A percentile compares a stretch with the other conserved stretches of the same genome.
Evolutionary conservation across 2,329 filamentous ascomycete species (phyloP).

Genomic region (Botrytis elliptica): DNA sequence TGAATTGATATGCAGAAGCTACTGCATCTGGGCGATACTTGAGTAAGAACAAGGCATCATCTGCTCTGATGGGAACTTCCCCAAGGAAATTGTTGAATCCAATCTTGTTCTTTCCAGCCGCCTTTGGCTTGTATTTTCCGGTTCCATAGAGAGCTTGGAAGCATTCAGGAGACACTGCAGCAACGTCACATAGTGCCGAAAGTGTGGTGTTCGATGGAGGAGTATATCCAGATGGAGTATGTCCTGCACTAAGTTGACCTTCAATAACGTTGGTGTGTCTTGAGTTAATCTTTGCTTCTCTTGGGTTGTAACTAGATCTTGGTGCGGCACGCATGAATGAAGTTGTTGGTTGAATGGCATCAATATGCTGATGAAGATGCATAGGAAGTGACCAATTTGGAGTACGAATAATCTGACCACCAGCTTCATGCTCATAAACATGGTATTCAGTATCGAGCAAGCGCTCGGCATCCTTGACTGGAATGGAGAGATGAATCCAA

Average conservation of each 20-base stretch:
- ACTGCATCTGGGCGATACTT: slow-evolving; percentile 30
- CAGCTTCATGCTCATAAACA: slow-evolving; percentile 54
- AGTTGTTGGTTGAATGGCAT: slow-evolving; percentile 60
- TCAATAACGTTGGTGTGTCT: slow-evolving; percentile 19
- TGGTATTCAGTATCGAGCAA: slow-evolving; percentile 54
- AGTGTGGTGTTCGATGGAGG: slow-evolving; percentile 36
- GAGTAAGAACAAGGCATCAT: slow-evolving; percentile 27
- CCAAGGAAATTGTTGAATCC: slow-evolving; percentile 33
- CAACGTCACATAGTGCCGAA: slow-evolving; percentile 61
- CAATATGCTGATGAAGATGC: slow-evolving; percentile 57
- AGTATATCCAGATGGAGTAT: slow-evolving; percentile 31
- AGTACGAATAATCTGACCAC: slow-evolving; percentile 51
- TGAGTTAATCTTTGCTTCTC: not conserved
- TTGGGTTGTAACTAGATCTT: slow-evolving; percentile 12
- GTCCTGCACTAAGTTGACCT: slow-evolving; percentile 2
- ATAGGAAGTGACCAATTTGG: slow-evolving; percentile 57
- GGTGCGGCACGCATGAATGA: slow-evolving; percentile 50
- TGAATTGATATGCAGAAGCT: slow-evolving; percentile 25
- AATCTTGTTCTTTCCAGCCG: slow-evolving; percentile 28
- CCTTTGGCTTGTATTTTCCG: slow-evolving; percentile 25
- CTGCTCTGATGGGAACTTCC: slow-evolving; percentile 30
- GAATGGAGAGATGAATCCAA: slow-evolving; percentile 54
- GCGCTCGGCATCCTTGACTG: slow-evolving; percentile 51
- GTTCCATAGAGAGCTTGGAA: slow-evolving; percentile 31
- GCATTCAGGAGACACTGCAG: slow-evolving; percentile 29